Conservation (phyloP, 176 grass and related monocot species). For the Carex kokanica region DNA sequence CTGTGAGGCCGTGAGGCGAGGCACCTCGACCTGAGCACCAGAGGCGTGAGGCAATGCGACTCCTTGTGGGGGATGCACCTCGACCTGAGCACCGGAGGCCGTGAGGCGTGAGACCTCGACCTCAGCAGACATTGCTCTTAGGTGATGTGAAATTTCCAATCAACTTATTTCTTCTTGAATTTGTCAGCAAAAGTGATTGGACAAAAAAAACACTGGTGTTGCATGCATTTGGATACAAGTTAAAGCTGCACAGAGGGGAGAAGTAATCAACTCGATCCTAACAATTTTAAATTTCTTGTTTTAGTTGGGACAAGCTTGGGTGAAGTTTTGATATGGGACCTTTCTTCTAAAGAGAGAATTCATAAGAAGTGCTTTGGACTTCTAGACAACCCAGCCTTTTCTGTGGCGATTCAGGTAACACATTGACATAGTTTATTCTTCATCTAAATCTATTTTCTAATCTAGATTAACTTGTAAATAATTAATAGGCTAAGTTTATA, state of each 20-base stretch:
- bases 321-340: conserved; percentile 32
- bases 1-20: no score
- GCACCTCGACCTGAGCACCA: no score
- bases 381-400: conserved; percentile 13
- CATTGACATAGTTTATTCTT: neutral
- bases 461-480: neutral
- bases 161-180: neutral
- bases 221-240: neutral
- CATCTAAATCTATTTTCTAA: neutral
- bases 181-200: neutral
- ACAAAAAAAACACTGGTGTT: neutral
- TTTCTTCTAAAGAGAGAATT: conserved; percentile 24
- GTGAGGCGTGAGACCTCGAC: no score
- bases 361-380: conserved; percentile 19
- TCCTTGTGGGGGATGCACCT: no score
- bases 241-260: neutral
- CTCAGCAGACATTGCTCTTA: conserved; percentile 26
- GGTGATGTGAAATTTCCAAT: neutral
- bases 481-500: no score
- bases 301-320: conserved; percentile 36
- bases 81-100: no score
- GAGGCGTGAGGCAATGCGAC: no score
- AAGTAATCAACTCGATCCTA: neutral
- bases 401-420: conserved; percentile 22
- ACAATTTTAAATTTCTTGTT: neutral